A percentile compares a stretch with the other conserved stretches of the same genome.
Evolutionary conservation across 305 asterid species (phyloP).

Genomic region (Solanum hybrid): DNA sequence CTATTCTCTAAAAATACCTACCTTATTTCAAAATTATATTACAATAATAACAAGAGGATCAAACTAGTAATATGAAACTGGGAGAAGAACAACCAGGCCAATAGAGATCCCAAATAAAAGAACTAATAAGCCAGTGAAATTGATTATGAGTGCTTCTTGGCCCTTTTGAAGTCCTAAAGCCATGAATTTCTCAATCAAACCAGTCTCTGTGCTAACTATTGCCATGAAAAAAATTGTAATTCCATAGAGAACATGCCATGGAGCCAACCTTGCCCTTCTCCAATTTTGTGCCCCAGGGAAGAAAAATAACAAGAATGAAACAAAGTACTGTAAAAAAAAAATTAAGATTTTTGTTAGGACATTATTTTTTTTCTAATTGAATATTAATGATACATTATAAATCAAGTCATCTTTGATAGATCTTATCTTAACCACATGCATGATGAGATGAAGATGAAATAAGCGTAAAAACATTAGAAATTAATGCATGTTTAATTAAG

Average conservation of each 20-base stretch:
- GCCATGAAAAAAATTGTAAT: conserved; percentile 5
- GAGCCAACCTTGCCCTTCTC: conserved; percentile 6
- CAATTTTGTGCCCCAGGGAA: neutral
- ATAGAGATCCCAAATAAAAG: conserved; percentile 1
- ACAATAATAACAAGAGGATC: neutral
- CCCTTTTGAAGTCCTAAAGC: neutral
- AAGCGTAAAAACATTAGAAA: neutral
- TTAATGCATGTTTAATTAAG: neutral
- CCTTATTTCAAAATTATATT: too few relatives aligned
- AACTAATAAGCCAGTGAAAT: conserved; percentile 4
- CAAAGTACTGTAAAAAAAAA: neutral
- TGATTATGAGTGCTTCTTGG: conserved; percentile 6
- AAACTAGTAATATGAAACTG: neutral
- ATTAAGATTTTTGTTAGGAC: neutral
- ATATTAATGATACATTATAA: neutral
- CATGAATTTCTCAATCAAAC: conserved; percentile 5
- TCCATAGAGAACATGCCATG: conserved; percentile 11
- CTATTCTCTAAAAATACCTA: neutral
- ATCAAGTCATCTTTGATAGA: neutral
- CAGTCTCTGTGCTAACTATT: conserved; percentile 9
- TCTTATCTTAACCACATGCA: neutral
- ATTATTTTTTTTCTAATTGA: neutral
- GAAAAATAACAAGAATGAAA: neutral
- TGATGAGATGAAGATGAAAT: neutral
- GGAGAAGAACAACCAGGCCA: conserved; percentile 7